phyloP scores from a whole-genome alignment of 73 alveolate genomes.

The Blepharisma japonicum region DNA sequence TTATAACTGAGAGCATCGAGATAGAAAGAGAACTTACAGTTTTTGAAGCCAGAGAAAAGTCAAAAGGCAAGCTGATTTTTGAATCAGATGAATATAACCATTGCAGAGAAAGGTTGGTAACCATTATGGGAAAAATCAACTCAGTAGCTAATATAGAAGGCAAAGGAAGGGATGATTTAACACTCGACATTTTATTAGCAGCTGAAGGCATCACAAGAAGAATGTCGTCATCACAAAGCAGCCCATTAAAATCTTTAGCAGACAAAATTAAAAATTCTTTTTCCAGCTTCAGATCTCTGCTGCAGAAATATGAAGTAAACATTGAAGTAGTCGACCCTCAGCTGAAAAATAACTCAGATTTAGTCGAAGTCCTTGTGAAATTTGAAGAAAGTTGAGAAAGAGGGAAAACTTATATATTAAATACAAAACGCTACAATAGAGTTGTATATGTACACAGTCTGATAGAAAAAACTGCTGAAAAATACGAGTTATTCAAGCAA shows the following conservation, averaged over 20 bases:
- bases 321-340: slow-evolving; percentile 96
- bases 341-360: slow-evolving; percentile 87
- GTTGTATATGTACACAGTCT: slow-evolving; percentile 41
- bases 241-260: slow-evolving; percentile 80
- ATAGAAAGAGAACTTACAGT: slow-evolving; percentile 83
- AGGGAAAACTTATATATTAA: slow-evolving; percentile 67
- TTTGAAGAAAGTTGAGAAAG: slow-evolving; percentile 87
- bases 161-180: slow-evolving; percentile 93
- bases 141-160: slow-evolving; percentile 94
- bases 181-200: slow-evolving; percentile 73
- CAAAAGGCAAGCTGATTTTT: slow-evolving; percentile 76
- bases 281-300: slow-evolving; percentile 46
- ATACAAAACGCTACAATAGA: slow-evolving; percentile 44
- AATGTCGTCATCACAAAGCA: slow-evolving; percentile 57
- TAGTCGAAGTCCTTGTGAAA: slow-evolving; percentile 77
- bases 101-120: slow-evolving; percentile 67
- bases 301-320: slow-evolving; percentile 81
- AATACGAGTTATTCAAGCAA: slow-evolving; percentile 58
- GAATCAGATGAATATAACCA: slow-evolving; percentile 34
- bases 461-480: slow-evolving; percentile 74
- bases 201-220: slow-evolving; percentile 89
- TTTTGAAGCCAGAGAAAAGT: slow-evolving; percentile 82
- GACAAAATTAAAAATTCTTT: slow-evolving; percentile 68
- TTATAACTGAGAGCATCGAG: slow-evolving; percentile 83
- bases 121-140: slow-evolving; percentile 81